phyloP scores from a whole-genome alignment of 2,329 filamentous ascomycete species.

The Penicillium corylophilum region DNA sequence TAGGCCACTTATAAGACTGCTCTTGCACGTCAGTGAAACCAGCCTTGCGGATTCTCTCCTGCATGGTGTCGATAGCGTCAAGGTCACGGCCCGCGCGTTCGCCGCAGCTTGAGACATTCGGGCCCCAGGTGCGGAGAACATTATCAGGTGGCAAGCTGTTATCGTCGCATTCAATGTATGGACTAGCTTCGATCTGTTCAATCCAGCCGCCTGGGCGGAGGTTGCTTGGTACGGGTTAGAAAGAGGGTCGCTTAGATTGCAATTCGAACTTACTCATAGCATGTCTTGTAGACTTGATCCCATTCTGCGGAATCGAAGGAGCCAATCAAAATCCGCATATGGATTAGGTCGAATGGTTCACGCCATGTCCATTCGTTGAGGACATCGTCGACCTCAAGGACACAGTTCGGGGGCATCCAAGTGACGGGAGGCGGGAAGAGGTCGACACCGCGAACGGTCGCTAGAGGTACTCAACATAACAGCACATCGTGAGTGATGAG shows the following conservation, averaged over 20 bases:
- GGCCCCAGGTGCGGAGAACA: slow-evolving; percentile 15
- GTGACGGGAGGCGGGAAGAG: slow-evolving; percentile 25
- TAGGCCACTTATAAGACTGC: slow-evolving; percentile 28
- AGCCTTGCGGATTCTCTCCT: slow-evolving; percentile 18
- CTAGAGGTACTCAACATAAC: neutral
- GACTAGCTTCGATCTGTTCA: slow-evolving; percentile 21
- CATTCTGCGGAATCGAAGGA: slow-evolving; percentile 17
- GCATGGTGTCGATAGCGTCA: slow-evolving; percentile 25
- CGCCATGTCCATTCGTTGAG: slow-evolving; percentile 25
- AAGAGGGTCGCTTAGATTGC: neutral
- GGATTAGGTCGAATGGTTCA: slow-evolving; percentile 26
- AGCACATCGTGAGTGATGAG: neutral
- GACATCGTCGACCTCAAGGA: slow-evolving; percentile 28
- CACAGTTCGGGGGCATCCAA: slow-evolving; percentile 30
- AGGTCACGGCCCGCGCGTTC: slow-evolving; percentile 23
- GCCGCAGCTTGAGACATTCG: slow-evolving; percentile 17
- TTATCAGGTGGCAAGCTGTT: slow-evolving; percentile 15
- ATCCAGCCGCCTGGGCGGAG: slow-evolving; percentile 23
- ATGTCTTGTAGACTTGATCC: slow-evolving; percentile 18
- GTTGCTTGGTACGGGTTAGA: slow-evolving; percentile 7
- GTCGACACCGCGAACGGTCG: slow-evolving; percentile 23
- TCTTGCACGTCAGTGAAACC: slow-evolving; percentile 35
- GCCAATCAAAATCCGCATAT: slow-evolving; percentile 22
- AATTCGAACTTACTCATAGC: slow-evolving; percentile 12
- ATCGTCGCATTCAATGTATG: slow-evolving; percentile 19